Evolutionary conservation across 805 yeast genomes (phyloP).

Genomic region (Starmerella powellii): DNA sequence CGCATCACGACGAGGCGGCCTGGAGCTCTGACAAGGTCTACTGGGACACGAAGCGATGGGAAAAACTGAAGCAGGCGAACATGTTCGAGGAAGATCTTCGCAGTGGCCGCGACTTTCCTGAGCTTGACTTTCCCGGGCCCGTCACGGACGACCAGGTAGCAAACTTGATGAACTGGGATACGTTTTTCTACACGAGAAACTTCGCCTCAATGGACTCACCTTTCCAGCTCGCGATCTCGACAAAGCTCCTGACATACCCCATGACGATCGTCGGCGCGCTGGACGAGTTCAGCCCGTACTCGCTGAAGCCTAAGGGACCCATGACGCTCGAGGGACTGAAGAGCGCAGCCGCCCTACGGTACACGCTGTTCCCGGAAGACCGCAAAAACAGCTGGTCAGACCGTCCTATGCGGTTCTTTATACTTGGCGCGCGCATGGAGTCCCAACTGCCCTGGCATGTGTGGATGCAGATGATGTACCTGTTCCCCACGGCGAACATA

Average conservation of each 20-base stretch:
- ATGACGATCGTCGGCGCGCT: conserved; percentile 72
- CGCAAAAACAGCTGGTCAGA: conserved; percentile 53
- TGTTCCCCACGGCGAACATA: conserved; percentile 71
- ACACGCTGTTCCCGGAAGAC: conserved; percentile 70
- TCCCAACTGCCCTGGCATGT: conserved; percentile 87
- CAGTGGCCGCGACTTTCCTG: conserved; percentile 88
- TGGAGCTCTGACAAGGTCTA: conserved; percentile 73
- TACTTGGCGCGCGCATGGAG: conserved; percentile 86
- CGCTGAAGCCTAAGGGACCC: conserved; percentile 72
- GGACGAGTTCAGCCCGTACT: conserved; percentile 78
- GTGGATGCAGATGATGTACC: conserved; percentile 82
- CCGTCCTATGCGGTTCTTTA: conserved; percentile 78
- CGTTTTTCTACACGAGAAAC: conserved; percentile 82
- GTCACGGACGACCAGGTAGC: conserved; percentile 63
- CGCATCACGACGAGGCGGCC: conserved; percentile 81
- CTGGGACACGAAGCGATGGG: conserved; percentile 54
- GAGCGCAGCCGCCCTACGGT: conserved; percentile 82
- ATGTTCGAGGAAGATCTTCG: conserved; percentile 89
- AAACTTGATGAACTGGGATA: conserved; percentile 80
- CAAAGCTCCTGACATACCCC: conserved; percentile 90
- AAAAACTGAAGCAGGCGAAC: conserved; percentile 72
- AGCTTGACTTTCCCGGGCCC: conserved; percentile 79
- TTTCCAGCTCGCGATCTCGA: conserved; percentile 87
- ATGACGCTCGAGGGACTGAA: conserved; percentile 84
- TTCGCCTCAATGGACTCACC: conserved; percentile 95